Base-by-base conservation (phyloP, 2,329 filamentous ascomycete species). In the Anthostomella pinea region DNA sequence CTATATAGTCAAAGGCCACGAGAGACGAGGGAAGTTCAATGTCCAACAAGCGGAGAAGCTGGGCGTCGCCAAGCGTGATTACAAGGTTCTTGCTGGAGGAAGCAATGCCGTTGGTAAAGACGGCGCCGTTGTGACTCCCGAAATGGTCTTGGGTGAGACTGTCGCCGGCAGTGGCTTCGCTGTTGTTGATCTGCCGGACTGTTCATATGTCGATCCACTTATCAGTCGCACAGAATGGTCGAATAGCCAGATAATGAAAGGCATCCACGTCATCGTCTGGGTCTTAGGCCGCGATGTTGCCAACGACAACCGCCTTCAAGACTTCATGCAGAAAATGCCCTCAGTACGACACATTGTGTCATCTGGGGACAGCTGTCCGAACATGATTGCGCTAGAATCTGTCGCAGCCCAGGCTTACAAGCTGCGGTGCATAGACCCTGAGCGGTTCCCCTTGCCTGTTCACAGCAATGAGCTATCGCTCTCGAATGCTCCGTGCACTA, bases 21-120 rank as follows among this genome's bases (percentile, higher is more conserved):
- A 81, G 23, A 75, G 84, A 35, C 79, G 93, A 35, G 93, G 93
- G 34, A 91, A 84, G 53, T 96, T 98, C 55, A 72, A 87, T 42
- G 66, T 77, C 0, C 58, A 73, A 30, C 77, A 71, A 39, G 91
- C 89, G 0, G 71, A 67, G 43, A 69, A 67, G 18, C 65, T 89
- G 2, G 83, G 83, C 1, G 75, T 97, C 1, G 64, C 66, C 14
- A 73, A 68, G 34, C 58, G 49, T 0, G 67, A 82, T 31, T 94
- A 74, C 60, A 69, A 69, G 22, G 52, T 60, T 9, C 69, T 98
- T 27, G 71, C 82, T 0, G 58, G 54, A 2, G 88, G 89, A 3
- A 48, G 81, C 44, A 80, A 62, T 30, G 80, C 93, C 2, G 64
- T 68, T 35, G 80, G 78, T 16, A 66, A 70, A 10, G 75, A 83